Conservation (phyloP, 2,329 filamentous ascomycete species). For the Monosporascus cannonballus region DNA sequence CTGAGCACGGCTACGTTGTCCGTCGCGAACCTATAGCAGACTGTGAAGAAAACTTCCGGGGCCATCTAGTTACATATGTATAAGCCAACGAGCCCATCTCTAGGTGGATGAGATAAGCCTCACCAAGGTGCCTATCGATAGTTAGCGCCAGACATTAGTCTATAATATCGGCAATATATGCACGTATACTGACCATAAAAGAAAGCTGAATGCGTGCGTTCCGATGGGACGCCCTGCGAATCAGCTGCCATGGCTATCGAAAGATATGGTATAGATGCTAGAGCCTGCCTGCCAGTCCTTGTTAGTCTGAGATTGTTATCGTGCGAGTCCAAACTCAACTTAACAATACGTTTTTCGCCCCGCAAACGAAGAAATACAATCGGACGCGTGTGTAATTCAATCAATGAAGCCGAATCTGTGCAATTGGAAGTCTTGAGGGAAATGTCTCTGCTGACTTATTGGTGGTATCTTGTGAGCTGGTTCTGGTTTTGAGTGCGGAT, state of each 20-base stretch:
- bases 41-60: constrained; percentile 77
- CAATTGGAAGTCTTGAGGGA: too few relatives aligned
- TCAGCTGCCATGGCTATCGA: constrained; percentile 6
- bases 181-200: constrained; percentile 47
- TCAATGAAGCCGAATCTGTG: too few relatives aligned
- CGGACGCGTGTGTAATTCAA: too few relatives aligned
- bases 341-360: too few relatives aligned
- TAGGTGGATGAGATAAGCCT: neutral
- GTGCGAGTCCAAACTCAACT: neutral
- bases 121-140: constrained; percentile 32
- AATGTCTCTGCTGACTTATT: too few relatives aligned
- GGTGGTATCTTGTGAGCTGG: too few relatives aligned
- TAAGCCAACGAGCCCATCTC: neutral
- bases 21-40: constrained; percentile 62
- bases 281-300: neutral
- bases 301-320: neutral
- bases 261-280: neutral
- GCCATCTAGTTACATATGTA: constrained; percentile 54
- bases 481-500: too few relatives aligned
- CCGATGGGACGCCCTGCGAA: constrained; percentile 6
- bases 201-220: constrained; percentile 37
- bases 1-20: constrained; percentile 34
- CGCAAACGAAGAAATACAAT: too few relatives aligned
- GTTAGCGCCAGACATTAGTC: constrained; percentile 12
- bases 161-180: neutral